Evolutionary conservation across 2,329 filamentous ascomycete species (phyloP).

Genomic region (Lecanicillium sp.): DNA sequence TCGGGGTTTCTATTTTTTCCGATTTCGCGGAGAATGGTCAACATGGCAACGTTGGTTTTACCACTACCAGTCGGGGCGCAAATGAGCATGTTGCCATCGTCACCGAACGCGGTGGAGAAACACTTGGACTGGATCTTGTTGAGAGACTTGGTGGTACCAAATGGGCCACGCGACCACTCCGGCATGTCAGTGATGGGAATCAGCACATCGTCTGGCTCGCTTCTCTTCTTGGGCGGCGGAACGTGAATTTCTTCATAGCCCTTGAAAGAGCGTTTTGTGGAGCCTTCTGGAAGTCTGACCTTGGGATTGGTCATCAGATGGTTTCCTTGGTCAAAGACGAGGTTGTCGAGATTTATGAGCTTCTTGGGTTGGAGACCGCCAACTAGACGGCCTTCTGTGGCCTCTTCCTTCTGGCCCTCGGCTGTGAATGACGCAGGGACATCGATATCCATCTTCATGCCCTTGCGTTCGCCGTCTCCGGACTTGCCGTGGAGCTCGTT

Average conservation of each 20-base stretch:
- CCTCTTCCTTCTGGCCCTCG: conserved; percentile 45
- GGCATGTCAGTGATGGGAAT: conserved; percentile 84
- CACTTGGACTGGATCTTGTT: conserved; percentile 96
- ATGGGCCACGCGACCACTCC: conserved; percentile 84
- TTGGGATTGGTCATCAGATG: conserved; percentile 99
- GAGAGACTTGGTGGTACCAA: conserved; percentile 77
- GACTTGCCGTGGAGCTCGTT: conserved; percentile 79
- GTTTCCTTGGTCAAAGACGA: conserved; percentile 96
- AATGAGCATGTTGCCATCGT: conserved; percentile 96
- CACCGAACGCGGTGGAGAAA: conserved; percentile 82
- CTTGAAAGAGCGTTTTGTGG: conserved; percentile 92
- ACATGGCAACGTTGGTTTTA: conserved; percentile 98
- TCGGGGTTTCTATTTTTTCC: conserved; percentile 86
- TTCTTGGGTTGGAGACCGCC: conserved; percentile 82
- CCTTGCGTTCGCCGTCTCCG: conserved; percentile 48
- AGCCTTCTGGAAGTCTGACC: conserved; percentile 87
- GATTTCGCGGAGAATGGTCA: conserved; percentile 91
- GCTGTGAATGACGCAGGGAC: conserved; percentile 55
- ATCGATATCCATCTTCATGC: conserved; percentile 93
- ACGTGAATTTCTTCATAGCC: conserved; percentile 99
- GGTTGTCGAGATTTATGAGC: conserved; percentile 88
- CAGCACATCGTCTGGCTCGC: conserved; percentile 70
- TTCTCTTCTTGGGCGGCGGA: conserved; percentile 81
- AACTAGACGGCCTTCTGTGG: conserved; percentile 61
- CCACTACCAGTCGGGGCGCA: conserved; percentile 96